phyloP scores from a whole-genome alignment of 2,329 filamentous ascomycete genomes.

The Cryoendolithus antarcticus region DNA sequence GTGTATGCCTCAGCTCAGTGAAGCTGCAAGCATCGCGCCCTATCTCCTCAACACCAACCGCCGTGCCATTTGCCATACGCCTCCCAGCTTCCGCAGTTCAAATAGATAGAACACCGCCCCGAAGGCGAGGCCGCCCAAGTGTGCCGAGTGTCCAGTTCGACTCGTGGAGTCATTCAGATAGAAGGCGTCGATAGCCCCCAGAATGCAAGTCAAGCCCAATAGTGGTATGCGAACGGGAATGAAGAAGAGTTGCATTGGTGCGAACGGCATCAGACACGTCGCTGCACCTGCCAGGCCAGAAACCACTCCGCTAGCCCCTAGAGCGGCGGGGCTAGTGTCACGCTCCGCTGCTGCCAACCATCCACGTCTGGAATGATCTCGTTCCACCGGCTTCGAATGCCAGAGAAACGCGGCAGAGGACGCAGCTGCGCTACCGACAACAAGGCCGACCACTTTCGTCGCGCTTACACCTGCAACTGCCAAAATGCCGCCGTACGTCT shows the following conservation, averaged over 20 bases:
- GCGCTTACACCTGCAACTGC: constrained; percentile 15
- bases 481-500: constrained; percentile 25
- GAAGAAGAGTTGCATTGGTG: constrained; percentile 24
- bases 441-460: constrained; percentile 12
- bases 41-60: too few relatives aligned
- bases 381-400: too few relatives aligned
- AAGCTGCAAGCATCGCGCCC: too few relatives aligned
- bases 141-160: constrained; percentile 29
- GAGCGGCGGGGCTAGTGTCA: not conserved
- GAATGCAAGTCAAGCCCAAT: constrained; percentile 24
- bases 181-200: constrained; percentile 28
- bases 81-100: constrained; percentile 16
- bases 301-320: constrained; percentile 31
- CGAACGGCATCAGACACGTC: constrained; percentile 26
- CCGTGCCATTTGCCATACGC: constrained; percentile 1
- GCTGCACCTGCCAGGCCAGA: constrained; percentile 29
- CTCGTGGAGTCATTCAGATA: constrained; percentile 17
- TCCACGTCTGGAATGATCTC: too few relatives aligned
- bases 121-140: constrained; percentile 32
- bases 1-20: too few relatives aligned
- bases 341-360: too few relatives aligned
- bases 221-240: constrained; percentile 29
- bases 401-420: constrained; percentile 11
- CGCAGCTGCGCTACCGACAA: constrained; percentile 15
- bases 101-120: constrained; percentile 23